These are phyloP conservation scores for Dittrichia graveolens DNA, from an alignment of 129 eudicot species.

Conservation along the genomic window DNA sequence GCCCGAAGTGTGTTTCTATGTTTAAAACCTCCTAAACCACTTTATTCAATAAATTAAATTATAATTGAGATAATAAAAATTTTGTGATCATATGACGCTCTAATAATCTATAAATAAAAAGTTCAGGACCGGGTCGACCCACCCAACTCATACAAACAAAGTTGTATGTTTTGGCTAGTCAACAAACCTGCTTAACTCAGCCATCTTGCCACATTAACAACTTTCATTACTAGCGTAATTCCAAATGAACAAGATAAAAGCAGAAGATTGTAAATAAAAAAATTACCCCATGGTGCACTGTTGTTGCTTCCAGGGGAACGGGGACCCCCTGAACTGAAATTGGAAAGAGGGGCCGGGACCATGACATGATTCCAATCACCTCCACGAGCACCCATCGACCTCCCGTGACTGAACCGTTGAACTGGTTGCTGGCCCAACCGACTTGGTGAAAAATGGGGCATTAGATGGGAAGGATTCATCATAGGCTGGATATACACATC, in stretches of 20 bases:
- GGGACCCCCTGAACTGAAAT: slow-evolving; percentile 61
- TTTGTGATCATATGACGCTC: no score
- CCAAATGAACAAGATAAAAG: not conserved
- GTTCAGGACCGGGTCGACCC: not conserved
- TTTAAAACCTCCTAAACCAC: not conserved
- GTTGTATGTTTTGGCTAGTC: not conserved
- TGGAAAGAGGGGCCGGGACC: slow-evolving; percentile 48
- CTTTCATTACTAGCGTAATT: not conserved
- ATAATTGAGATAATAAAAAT: no score
- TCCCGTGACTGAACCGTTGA: slow-evolving; percentile 60
- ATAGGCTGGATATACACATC: slow-evolving; percentile 52
- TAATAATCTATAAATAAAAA: not conserved
- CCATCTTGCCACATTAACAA: not conserved
- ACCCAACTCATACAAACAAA: not conserved
- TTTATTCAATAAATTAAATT: not conserved
- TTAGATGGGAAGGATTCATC: slow-evolving; percentile 52
- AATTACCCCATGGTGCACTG: slow-evolving; percentile 66
- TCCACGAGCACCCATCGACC: slow-evolving; percentile 53
- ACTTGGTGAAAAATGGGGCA: slow-evolving; percentile 49
- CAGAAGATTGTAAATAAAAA: not conserved
- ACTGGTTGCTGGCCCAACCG: slow-evolving; percentile 75
- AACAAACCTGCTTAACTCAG: not conserved
- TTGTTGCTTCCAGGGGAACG: slow-evolving; percentile 61
- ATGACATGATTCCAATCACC: slow-evolving; percentile 65
- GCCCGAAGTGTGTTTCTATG: no score